Conservation (phyloP, 306 rosid species). For the Trifolium subterraneum region DNA sequence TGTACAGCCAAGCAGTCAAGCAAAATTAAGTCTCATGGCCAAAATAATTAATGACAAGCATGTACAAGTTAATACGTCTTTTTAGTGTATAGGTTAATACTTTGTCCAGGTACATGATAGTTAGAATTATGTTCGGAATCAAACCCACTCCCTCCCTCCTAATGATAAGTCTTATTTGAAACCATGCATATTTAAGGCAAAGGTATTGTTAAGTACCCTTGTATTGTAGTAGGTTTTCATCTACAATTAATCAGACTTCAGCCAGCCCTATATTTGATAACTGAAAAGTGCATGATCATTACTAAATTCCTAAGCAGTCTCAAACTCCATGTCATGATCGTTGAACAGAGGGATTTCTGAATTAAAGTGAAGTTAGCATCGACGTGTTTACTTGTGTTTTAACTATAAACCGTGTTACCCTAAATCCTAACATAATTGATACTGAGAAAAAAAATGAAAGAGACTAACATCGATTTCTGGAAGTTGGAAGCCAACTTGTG, state of each 20-base stretch:
- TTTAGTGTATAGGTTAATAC: neutral
- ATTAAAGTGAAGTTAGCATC: too few relatives aligned
- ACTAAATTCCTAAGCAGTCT: conserved; percentile 35
- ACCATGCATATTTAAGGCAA: neutral
- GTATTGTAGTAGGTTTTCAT: conserved; percentile 28
- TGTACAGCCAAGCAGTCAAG: conserved; percentile 2
- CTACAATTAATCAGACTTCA: conserved; percentile 7
- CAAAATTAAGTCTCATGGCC: conserved; percentile 17
- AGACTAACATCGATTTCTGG: conserved; percentile 60
- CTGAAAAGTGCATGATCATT: conserved; percentile 11
- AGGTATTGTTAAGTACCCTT: neutral
- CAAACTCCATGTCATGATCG: conserved; percentile 21
- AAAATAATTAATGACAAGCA: conserved; percentile 9
- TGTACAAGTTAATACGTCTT: neutral
- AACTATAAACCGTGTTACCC: conserved; percentile 23
- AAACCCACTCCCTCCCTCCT: neutral
- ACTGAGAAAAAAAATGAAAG: conserved; percentile 22
- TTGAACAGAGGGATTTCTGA: too few relatives aligned
- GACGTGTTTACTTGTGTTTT: too few relatives aligned
- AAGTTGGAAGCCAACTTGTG: conserved; percentile 52
- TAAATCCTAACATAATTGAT: conserved; percentile 16
- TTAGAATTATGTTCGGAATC: neutral
- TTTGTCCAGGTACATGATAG: conserved; percentile 13
- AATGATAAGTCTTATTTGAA: neutral
- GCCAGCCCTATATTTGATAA: conserved; percentile 6